Evolutionary conservation across 2,329 filamentous ascomycete species (phyloP).

Genomic region (Xylariaceae sp.): DNA sequence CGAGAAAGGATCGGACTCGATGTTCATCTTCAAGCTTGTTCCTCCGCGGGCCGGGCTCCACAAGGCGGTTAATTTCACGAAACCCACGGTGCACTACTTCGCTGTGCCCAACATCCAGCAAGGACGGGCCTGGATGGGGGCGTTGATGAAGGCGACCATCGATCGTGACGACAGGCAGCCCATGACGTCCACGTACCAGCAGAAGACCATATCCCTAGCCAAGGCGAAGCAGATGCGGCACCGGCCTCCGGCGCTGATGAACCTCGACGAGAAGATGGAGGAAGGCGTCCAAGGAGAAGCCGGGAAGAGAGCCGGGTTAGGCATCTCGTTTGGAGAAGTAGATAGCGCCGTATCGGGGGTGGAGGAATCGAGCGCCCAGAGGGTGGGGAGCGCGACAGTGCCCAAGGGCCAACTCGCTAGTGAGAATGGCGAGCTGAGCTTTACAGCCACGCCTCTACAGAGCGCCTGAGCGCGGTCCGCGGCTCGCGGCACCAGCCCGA

Average conservation of each 20-base stretch:
- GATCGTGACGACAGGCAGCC: constrained; percentile 77
- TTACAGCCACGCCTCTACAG: constrained; percentile 25
- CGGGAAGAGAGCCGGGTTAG: constrained; percentile 33
- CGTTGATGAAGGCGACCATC: constrained; percentile 97
- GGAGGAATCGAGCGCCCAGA: constrained; percentile 32
- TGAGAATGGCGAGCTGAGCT: constrained; percentile 27
- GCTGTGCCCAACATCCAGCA: constrained; percentile 86
- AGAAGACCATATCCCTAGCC: constrained; percentile 88
- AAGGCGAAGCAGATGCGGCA: constrained; percentile 86
- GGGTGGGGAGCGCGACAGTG: constrained; percentile 30
- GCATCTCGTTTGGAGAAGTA: constrained; percentile 36
- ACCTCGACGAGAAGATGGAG: constrained; percentile 47
- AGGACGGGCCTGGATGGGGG: constrained; percentile 95
- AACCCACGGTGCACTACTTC: constrained; percentile 96
- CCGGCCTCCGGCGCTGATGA: constrained; percentile 83
- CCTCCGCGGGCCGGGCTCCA: constrained; percentile 83
- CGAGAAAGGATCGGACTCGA: constrained; percentile 56
- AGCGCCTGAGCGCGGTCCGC: constrained; percentile 30
- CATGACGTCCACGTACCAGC: constrained; percentile 88
- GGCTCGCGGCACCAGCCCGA: too few species aligned
- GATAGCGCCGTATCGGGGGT: constrained; percentile 35
- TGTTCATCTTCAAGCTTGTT: constrained; percentile 98
- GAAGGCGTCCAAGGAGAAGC: constrained; percentile 25
- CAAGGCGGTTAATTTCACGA: constrained; percentile 92
- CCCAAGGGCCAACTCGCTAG: constrained; percentile 30